Conservation (phyloP, 2,329 filamentous ascomycete genomes). For the Fusarium poae region DNA sequence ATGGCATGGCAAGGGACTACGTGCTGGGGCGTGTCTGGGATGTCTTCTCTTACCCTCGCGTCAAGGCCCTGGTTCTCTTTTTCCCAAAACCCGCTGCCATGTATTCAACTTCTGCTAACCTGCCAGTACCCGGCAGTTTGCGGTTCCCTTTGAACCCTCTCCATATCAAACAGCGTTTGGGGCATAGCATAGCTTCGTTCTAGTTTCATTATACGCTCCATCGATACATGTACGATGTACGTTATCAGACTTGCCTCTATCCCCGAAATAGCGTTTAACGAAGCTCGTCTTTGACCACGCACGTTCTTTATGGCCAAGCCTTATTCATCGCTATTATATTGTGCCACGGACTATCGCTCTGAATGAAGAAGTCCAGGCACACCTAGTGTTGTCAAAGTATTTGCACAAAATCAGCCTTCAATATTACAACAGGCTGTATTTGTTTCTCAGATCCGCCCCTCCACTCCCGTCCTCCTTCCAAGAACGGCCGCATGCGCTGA, state of each 20-base stretch:
- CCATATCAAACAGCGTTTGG: slow-evolving; percentile 43
- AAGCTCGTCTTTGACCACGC: slow-evolving; percentile 38
- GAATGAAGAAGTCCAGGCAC: slow-evolving; percentile 37
- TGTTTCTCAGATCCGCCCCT: slow-evolving; percentile 48
- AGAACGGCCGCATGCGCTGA: slow-evolving; percentile 62
- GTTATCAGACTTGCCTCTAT: slow-evolving; percentile 43
- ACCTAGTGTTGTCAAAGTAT: slow-evolving; percentile 41
- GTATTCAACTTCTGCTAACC: slow-evolving; percentile 35
- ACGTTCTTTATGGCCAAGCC: slow-evolving; percentile 26
- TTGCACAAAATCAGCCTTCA: slow-evolving; percentile 43
- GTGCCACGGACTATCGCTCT: slow-evolving; percentile 37
- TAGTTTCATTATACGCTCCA: slow-evolving; percentile 44
- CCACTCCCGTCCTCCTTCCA: slow-evolving; percentile 60
- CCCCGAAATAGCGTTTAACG: slow-evolving; percentile 39
- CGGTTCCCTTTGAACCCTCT: slow-evolving; percentile 43
- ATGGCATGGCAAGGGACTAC: slow-evolving; percentile 44
- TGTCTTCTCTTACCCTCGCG: slow-evolving; percentile 45
- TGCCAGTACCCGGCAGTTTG: slow-evolving; percentile 49
- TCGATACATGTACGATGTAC: slow-evolving; percentile 36
- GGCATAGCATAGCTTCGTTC: slow-evolving; percentile 49
- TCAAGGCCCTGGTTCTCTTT: slow-evolving; percentile 39
- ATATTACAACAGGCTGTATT: slow-evolving; percentile 45
- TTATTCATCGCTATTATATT: slow-evolving; percentile 15
- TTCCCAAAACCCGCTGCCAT: slow-evolving; percentile 35
- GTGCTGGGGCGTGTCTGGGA: slow-evolving; percentile 49